Evolutionary conservation across 768 basidiomycete species (phyloP).

Genomic region (Mycena galericulata): DNA sequence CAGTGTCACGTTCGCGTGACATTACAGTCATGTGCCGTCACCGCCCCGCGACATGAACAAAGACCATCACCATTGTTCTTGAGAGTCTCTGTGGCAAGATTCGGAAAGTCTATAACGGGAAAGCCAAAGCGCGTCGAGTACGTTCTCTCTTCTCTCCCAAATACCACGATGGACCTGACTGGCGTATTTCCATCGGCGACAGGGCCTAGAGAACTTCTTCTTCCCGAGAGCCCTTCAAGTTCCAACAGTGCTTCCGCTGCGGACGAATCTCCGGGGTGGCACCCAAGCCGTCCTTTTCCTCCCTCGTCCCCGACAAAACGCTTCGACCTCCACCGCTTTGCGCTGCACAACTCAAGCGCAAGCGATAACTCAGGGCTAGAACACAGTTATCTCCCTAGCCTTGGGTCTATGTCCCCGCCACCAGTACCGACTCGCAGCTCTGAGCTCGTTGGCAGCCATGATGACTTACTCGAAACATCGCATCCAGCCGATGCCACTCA

Average conservation of each 20-base stretch:
- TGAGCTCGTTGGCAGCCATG: not conserved
- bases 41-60: too few relatives aligned
- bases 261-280: not conserved
- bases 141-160: not conserved
- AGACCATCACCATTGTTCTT: not conserved
- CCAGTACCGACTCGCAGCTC: not conserved
- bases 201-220: too few relatives aligned
- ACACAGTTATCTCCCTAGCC: not conserved
- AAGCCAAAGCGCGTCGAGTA: not conserved
- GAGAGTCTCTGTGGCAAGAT: not conserved
- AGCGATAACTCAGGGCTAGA: not conserved
- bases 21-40: too few relatives aligned
- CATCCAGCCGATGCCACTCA: not conserved
- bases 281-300: not conserved
- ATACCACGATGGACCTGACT: not conserved
- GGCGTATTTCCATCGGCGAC: not conserved
- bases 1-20: too few relatives aligned
- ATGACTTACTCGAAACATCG: not conserved
- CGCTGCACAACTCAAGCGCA: not conserved
- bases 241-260: not conserved
- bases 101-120: not conserved
- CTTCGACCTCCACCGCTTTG: not conserved
- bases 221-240: not conserved
- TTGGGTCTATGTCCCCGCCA: not conserved
- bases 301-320: not conserved